Base-by-base conservation (phyloP, 2,329 filamentous ascomycete genomes). In the Zasmidium angulare region DNA sequence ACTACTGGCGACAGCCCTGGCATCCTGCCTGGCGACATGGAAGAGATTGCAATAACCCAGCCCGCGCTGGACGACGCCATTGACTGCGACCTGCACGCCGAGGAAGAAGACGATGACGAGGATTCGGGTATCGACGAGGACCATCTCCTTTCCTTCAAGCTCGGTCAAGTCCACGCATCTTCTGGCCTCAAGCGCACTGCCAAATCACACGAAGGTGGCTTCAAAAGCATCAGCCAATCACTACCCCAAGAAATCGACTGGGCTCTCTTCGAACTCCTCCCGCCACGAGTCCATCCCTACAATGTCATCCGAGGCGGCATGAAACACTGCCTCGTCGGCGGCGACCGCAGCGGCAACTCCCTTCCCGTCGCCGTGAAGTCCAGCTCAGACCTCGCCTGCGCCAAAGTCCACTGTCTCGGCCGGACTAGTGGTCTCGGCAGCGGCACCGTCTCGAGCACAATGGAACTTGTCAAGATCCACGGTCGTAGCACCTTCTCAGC, bases 181-280 rank as follows among this genome's bases (percentile, higher is more conserved):
- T 96, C 92, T 21, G 93, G 93, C 6, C 89, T 98, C 59, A 86
- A 91, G 3, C 86, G 93, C 26, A 71, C 61, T 17, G 48, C 56
- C 19, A 62, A 68, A 40, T 63, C 65, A 12, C 68, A 68, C 29
- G 66, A 72, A 65, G 66, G 63, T 31, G 69, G 71, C 48, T 73
- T 70, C 61, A 66, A 67, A 49, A 89, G 71, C 82, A 80, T 53
- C 83, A 88, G 53, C 24, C 65, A 60, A 82, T 89, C 61, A 87
- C 88, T 3, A 78, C 96, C 22, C 4, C 93, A 97, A 72, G 93
- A 98, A 74, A 92, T 98, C 48, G 93, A 98, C 74, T 98, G 93
- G 93, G 92, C 93, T 0, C 79, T 98, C 1, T 92, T 98, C 67
- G 86, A 90, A 66, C 90, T 98, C 63, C 80, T 88, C 11, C 81